Evolutionary conservation across 1,139 yeast genomes (phyloP), one percentile per base, ranked within the genome.

Genomic region (Protomyces gravidus): DNA sequence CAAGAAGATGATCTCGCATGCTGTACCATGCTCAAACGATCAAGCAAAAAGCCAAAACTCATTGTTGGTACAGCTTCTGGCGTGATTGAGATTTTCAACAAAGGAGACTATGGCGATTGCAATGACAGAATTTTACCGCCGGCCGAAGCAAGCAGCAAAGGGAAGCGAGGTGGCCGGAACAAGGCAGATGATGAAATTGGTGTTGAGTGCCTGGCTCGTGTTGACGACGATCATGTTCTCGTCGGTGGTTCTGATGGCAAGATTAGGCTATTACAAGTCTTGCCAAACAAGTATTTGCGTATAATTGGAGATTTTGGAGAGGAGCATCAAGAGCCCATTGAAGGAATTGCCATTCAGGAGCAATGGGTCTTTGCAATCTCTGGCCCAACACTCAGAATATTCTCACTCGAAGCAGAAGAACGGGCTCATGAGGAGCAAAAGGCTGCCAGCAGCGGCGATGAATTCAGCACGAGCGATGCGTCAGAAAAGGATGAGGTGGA

Each of bases 1-100:
- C 61, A 57, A 23, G 63, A 50, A n/a, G 62, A 59, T 39, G 63
- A 62, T 30, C 33, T 60, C 26, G 56, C 61, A 2, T 45, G 55
- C n/a, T 60, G 58, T 17, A 39, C 40, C 11, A 36, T 60, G 25
- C 45, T 55, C 26, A 49, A 60, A 25, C 45, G 17, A 17, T 11
- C 26, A n/a, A 17, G 52, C 39, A 40, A 49, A n/a, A 17, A 36
- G 5, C 52, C 45, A 6, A 55, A 55, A 21, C 28, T 62, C 3
- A 45, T 50, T 17, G 61, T 62, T 19, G 63, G 63, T 4, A 55
- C 60, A 3, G 40, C 55, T 4, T 40, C 55, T 5, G 63, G 63
- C 23, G 58, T 55, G 13, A 32, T 50, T 17, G 26, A 53, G 23
- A 27, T 62, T 25, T 62, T 62, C 50, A 55, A 57, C 23, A 28